phyloP scores from a whole-genome alignment of 257 asterid genomes.

The Voacanga thouarsii region DNA sequence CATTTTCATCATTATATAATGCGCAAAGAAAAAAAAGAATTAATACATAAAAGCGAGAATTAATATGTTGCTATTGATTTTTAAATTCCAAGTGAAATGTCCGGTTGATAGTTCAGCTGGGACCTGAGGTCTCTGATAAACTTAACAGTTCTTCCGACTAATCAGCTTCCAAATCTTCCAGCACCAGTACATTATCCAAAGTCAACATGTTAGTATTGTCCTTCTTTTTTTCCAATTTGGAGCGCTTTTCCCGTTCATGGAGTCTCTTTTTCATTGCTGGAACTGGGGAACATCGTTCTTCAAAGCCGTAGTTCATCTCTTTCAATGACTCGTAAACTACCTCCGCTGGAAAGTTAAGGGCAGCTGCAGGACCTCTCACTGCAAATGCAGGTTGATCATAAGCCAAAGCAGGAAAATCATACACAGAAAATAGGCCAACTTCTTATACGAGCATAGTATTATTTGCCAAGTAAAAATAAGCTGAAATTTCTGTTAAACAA shows the following conservation, averaged over 20 bases:
- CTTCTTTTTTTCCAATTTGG: constrained; percentile 14
- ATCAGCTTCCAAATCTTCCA: constrained; percentile 80
- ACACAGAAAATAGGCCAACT: not conserved
- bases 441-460: not conserved
- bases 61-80: no score
- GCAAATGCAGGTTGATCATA: constrained; percentile 83
- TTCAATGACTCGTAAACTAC: constrained; percentile 54
- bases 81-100: no score
- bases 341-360: constrained; percentile 64
- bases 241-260: constrained; percentile 38
- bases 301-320: constrained; percentile 41
- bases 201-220: not conserved
- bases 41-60: no score
- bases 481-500: not conserved
- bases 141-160: constrained; percentile 62
- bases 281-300: constrained; percentile 67
- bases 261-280: constrained; percentile 55
- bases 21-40: no score
- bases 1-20: no score
- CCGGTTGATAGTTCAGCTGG: constrained; percentile 17
- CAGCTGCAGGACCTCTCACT: constrained; percentile 59
- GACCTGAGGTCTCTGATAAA: constrained; percentile 36
- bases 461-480: not conserved
- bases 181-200: constrained; percentile 38
- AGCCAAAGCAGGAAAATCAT: constrained; percentile 71